These are phyloP conservation scores for Ilex asprella DNA, from an alignment of 257 asterid genomes.

Conservation along the genomic window DNA sequence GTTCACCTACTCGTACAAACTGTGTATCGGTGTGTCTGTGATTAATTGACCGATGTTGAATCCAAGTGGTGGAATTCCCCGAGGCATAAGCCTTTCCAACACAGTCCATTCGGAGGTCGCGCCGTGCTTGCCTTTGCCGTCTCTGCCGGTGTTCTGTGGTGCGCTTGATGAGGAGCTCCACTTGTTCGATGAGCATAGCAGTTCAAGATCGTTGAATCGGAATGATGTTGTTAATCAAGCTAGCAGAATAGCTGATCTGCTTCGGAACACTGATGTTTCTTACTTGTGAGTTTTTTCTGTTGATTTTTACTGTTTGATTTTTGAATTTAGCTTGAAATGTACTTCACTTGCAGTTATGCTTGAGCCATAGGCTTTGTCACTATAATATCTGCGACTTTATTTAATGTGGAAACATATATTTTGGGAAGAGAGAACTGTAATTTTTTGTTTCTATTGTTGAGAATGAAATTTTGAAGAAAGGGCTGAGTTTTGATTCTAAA, in stretches of 20 bases:
- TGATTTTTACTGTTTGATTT: slow-evolving; percentile 1
- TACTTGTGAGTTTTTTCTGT: slow-evolving; percentile 62
- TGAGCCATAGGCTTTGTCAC: no score
- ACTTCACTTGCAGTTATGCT: background rate
- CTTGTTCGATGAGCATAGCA: slow-evolving; percentile 44
- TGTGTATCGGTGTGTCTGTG: background rate
- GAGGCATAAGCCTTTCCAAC: slow-evolving; percentile 73
- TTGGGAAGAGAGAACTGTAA: no score
- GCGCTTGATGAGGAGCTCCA: slow-evolving; percentile 73
- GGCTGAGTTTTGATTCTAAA: no score
- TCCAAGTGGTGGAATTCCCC: slow-evolving; percentile 39
- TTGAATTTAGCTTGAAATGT: slow-evolving; percentile 5
- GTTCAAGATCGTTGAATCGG: slow-evolving; percentile 39
- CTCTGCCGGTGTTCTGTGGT: slow-evolving; percentile 93
- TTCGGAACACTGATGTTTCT: slow-evolving; percentile 68
- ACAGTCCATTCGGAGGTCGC: slow-evolving; percentile 86
- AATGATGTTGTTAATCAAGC: slow-evolving; percentile 43
- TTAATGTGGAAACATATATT: no score
- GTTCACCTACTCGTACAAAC: background rate
- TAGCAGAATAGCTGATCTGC: slow-evolving; percentile 70
- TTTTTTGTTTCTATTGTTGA: no score
- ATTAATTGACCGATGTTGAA: slow-evolving; percentile 38
- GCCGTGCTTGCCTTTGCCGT: slow-evolving; percentile 79
- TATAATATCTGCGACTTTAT: no score
- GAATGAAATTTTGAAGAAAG: no score